These are phyloP conservation scores for Vicia sativa DNA, from an alignment of 306 rosid genomes.

Conservation along the genomic window DNA sequence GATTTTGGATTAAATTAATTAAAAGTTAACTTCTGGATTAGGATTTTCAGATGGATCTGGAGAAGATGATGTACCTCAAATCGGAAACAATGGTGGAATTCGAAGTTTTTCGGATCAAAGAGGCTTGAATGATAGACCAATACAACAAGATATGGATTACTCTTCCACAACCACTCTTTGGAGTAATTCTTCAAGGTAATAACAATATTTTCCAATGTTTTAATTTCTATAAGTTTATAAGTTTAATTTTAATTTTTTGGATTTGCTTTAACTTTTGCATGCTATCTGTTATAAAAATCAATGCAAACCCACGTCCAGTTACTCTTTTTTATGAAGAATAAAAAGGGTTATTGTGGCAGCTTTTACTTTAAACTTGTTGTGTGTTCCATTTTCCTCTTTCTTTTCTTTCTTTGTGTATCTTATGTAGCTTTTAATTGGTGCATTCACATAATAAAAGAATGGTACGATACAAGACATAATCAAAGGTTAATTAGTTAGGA, in stretches of 20 bases:
- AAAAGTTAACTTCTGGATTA: conserved; percentile 20
- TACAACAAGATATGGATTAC: conserved; percentile 63
- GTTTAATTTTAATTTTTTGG: conserved; percentile 18
- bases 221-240: conserved; percentile 22
- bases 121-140: conserved; percentile 49
- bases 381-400: conserved; percentile 47
- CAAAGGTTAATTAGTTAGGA: conserved; percentile 40
- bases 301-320: conserved; percentile 58
- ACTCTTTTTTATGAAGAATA: conserved; percentile 51
- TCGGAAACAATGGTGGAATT: conserved; percentile 43
- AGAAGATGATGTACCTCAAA: conserved; percentile 72
- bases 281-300: conserved; percentile 48
- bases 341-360: conserved; percentile 69
- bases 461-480: conserved; percentile 45
- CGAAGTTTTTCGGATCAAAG: conserved; percentile 58
- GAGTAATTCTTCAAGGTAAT: conserved; percentile 90
- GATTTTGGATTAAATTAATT: not conserved
- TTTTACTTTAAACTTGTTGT: conserved; percentile 61
- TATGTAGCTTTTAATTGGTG: conserved; percentile 46
- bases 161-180: conserved; percentile 58
- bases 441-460: conserved; percentile 44
- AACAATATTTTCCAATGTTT: not conserved
- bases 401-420: conserved; percentile 45
- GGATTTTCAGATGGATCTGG: conserved; percentile 93
- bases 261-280: conserved; percentile 61